Percentiles rank a stretch among this genome's conserved stretches.
Evolutionary conservation across 2,329 filamentous ascomycete genomes (phyloP).

Genomic region (Fusarium siculi): DNA sequence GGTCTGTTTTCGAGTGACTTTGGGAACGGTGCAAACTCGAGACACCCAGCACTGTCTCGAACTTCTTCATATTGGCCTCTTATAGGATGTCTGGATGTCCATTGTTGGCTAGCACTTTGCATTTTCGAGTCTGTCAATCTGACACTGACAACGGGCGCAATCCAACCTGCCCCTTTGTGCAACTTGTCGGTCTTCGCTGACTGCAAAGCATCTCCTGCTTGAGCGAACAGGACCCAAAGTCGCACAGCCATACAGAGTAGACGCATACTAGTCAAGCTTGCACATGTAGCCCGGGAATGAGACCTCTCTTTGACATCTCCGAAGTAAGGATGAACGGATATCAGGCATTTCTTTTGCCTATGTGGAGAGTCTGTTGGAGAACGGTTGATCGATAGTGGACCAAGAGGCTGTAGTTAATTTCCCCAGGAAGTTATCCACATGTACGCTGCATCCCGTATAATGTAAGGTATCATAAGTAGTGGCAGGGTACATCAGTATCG

Average conservation of each 20-base stretch:
- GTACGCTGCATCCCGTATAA: neutral
- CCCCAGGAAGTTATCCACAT: constrained; percentile 13
- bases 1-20: constrained; percentile 50
- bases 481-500: constrained; percentile 22
- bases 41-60: constrained; percentile 28
- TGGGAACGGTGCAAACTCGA: constrained; percentile 43
- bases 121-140: constrained; percentile 12
- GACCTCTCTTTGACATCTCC: constrained; percentile 5
- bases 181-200: constrained; percentile 19
- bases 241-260: neutral
- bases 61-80: neutral
- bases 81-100: neutral
- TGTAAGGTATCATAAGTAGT: constrained; percentile 27
- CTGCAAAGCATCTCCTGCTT: constrained; percentile 19
- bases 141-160: constrained; percentile 28
- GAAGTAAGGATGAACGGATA: constrained; percentile 14
- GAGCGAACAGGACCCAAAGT: constrained; percentile 27
- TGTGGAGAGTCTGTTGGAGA: constrained; percentile 1
- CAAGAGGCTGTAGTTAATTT: neutral
- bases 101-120: constrained; percentile 5
- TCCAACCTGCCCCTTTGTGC: constrained; percentile 24
- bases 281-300: neutral
- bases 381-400: constrained; percentile 22
- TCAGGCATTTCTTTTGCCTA: constrained; percentile 20
- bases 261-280: neutral